A percentile compares a stretch with the other conserved stretches of the same genome.
These are phyloP conservation scores for Apiospora rasikravindrae DNA, from an alignment of 2,329 filamentous ascomycete species.

Conservation along the genomic window DNA sequence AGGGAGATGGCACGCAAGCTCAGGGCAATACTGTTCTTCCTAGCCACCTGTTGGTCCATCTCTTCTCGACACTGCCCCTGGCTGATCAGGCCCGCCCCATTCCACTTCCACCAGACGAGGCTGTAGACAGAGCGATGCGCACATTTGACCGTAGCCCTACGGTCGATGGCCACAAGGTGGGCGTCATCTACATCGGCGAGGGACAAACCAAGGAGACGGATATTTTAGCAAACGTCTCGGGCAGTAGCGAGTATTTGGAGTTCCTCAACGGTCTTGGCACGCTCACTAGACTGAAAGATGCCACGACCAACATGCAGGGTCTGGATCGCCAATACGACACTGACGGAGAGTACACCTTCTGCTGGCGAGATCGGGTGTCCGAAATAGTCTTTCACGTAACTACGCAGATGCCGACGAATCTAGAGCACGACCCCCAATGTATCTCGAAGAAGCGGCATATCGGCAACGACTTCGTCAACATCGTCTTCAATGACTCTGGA, in stretches of 20 bases:
- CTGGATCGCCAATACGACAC: slow-evolving; percentile 77
- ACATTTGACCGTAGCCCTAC: slow-evolving; percentile 87
- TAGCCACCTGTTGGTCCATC: slow-evolving; percentile 73
- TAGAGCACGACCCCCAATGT: slow-evolving; percentile 75
- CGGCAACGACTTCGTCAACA: slow-evolving; percentile 97
- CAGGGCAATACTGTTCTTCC: slow-evolving; percentile 69
- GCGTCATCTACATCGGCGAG: slow-evolving; percentile 90
- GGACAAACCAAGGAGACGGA: slow-evolving; percentile 82
- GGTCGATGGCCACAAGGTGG: slow-evolving; percentile 94
- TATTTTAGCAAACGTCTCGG: slow-evolving; percentile 85
- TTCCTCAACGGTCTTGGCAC: slow-evolving; percentile 85
- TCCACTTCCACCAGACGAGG: slow-evolving; percentile 73
- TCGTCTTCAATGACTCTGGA: slow-evolving; percentile 98
- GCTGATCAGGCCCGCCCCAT: slow-evolving; percentile 70
- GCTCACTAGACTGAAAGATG: slow-evolving; percentile 78
- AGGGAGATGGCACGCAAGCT: slow-evolving; percentile 55
- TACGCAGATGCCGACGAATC: slow-evolving; percentile 94
- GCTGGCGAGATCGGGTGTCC: slow-evolving; percentile 93
- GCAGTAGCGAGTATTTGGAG: slow-evolving; percentile 85
- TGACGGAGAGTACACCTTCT: slow-evolving; percentile 88
- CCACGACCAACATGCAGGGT: slow-evolving; percentile 91
- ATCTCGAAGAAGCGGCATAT: slow-evolving; percentile 92
- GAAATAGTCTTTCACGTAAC: slow-evolving; percentile 96
- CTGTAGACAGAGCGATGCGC: slow-evolving; percentile 74
- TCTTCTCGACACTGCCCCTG: slow-evolving; percentile 68